Conservation (phyloP, 495 filamentous ascomycete genomes). For the Podospora anserina region DNA sequence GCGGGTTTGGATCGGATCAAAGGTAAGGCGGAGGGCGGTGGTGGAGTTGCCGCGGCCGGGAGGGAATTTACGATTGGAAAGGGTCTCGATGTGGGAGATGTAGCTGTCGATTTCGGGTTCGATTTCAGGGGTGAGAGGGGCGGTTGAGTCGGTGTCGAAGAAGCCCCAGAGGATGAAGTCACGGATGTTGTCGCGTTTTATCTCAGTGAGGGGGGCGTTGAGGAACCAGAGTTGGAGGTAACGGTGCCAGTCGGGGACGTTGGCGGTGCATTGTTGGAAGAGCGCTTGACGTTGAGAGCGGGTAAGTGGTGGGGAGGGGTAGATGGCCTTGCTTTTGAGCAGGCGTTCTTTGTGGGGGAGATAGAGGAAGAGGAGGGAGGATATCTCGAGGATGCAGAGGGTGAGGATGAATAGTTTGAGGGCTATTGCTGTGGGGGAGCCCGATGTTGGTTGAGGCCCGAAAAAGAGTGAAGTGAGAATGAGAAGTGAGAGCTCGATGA, state of each 20-base stretch:
- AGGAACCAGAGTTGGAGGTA: conserved; percentile 66
- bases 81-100: conserved; percentile 45
- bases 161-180: conserved; percentile 66
- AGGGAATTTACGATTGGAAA: conserved; percentile 46
- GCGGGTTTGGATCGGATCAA: conserved; percentile 59
- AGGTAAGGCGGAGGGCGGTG: conserved; percentile 55
- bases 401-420: conserved; percentile 9
- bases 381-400: conserved; percentile 45
- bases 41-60: conserved; percentile 46
- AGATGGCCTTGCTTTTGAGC: conserved; percentile 42
- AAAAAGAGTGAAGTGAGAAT: conserved; percentile 21
- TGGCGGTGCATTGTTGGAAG: conserved; percentile 53
- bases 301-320: conserved; percentile 41
- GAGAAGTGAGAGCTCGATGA: conserved; percentile 49
- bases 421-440: conserved; percentile 13
- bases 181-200: conserved; percentile 62
- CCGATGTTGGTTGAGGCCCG: neutral
- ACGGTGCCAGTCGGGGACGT: conserved; percentile 51
- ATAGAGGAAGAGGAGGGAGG: conserved; percentile 56
- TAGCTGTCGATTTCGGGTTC: conserved; percentile 60
- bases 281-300: conserved; percentile 44
- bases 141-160: conserved; percentile 41
- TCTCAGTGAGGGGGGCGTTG: conserved; percentile 54
- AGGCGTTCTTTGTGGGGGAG: conserved; percentile 51
- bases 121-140: conserved; percentile 23